Evolutionary conservation across 1,139 yeast species (phyloP), one percentile per base, ranked within the genome.

Genomic region (Kodamaea arcana): DNA sequence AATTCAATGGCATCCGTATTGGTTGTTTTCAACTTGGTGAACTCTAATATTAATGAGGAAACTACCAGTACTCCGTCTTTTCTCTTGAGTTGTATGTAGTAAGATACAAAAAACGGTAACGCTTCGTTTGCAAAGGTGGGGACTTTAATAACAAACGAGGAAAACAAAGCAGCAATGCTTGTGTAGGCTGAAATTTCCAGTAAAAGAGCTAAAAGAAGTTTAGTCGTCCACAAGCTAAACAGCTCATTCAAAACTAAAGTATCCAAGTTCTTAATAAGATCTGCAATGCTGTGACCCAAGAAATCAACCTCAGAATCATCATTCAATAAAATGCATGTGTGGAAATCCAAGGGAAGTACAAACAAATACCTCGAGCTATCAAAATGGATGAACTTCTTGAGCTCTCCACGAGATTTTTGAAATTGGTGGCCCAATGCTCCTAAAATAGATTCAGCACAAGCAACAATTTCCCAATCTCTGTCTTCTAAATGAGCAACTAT

Each of bases 391-490:
- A 34, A 50, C 15, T 45, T 48, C 30, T 27, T 38, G 2, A 54
- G 38, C 11, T 51, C 57, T 2, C 44, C 35, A 6, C 33, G 40
- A 13, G 45, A 42, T 0, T 27, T 30, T 3, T 45, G 37, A 24
- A 44, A 47, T 29, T 55, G 58, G 39, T 51, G 40, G 2, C 65
- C 42, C 22, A 70, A 46, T 3, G 60, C 69, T 2, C 75, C 75
- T 11, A 67, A 34, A 9, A 65, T 49, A 2, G 64, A 47, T 30
- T 71, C 75, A 25, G 66, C 60, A 34, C 65, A 59, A 3, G 59
- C 55, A 10, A 47, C 46, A 1, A 56, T 44, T 12, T 46, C 44
- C 3, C 9, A 68, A 29, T 43, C 34, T 15, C 35, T 30, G 11
- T 25, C 28, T 5, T 9, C 11, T 3, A 42, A 22, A 24, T 37